Evolutionary conservation across 140 eudicot species (phyloP), one percentile per base, ranked within the genome.

Genomic region (Flaveria floridana): DNA sequence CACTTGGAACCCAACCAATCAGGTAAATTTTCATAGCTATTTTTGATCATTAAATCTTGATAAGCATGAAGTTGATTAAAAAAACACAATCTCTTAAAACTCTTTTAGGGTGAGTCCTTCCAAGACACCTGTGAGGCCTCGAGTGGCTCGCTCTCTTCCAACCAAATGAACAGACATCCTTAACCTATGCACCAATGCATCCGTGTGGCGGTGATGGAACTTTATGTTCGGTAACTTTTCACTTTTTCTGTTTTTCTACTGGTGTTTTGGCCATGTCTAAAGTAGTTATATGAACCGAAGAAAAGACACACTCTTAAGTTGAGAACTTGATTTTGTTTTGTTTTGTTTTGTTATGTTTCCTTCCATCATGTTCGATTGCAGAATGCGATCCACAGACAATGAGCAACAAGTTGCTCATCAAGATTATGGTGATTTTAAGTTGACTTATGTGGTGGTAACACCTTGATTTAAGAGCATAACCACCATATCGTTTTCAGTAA

Each of bases 71-170:
- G 58, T 46, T 11, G 18, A 16, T 12, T 68, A 58, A 47, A 34
- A 3, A 72, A 42, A 18, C 51, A 25, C n/a, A 28, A 0, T 11
- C 3, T 41, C 16, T 10, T 6, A 1, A 26, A 25, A 55, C 39
- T 66, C 10, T 71, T 85, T 65, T 46, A 93, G 98, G 93, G 98
- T 93, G 78, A 93, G 98, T 85, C 98, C 98, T 72, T 93, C 98
- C 5, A 93, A 93, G 91, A 93, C 98, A 26, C 98, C 98, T 1
- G 96, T 93, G 85, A 88, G 97, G 88, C 89, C 95, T 7, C 83
- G 96, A 53, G 81, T 80, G 73, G 78, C 87, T 39, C 91, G 92
- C 23, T 85, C 95, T 16, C 84, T 78, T 34, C 59, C 85, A 86
- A 84, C 76, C 66, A 88, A 84, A 82, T 78, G 71, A 53, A 10